These are phyloP conservation scores for Thalassiosira pacifica DNA, from an alignment of 352 stramenopile genomes.

Conservation along the genomic window DNA sequence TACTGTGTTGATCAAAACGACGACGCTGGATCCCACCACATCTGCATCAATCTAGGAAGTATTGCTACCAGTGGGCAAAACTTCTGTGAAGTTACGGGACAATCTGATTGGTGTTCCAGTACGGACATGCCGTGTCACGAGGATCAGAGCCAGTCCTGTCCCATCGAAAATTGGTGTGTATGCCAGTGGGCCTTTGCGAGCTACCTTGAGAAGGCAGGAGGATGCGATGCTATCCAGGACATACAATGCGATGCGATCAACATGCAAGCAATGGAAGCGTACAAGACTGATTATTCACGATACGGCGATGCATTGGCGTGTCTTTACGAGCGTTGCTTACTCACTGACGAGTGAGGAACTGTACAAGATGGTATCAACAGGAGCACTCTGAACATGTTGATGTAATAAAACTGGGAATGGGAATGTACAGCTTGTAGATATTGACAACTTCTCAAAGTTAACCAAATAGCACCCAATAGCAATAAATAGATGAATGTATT, in stretches of 20 bases:
- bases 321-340: constrained; percentile 31
- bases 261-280: constrained; percentile 69
- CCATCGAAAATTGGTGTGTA: constrained; percentile 77
- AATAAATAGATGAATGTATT: no score
- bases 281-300: constrained; percentile 34
- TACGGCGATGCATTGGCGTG: constrained; percentile 52
- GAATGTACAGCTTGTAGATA: no score
- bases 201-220: constrained; percentile 76
- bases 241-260: constrained; percentile 78
- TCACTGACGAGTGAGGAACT: not conserved
- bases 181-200: constrained; percentile 84
- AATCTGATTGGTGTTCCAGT: constrained; percentile 72
- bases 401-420: no score
- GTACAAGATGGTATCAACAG: not conserved
- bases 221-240: constrained; percentile 76
- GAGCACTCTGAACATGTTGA: no score
- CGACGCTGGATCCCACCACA: constrained; percentile 70
- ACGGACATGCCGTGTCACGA: constrained; percentile 70
- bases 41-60: constrained; percentile 64
- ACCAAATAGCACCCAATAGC: no score
- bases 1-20: constrained; percentile 66
- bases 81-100: constrained; percentile 78
- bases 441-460: not conserved
- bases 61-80: constrained; percentile 56
- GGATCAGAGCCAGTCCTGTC: constrained; percentile 36